Evolutionary conservation across 768 basidiomycete genomes (phyloP), one percentile per base, ranked within the genome.

Genomic region (Lactarius vividus): DNA sequence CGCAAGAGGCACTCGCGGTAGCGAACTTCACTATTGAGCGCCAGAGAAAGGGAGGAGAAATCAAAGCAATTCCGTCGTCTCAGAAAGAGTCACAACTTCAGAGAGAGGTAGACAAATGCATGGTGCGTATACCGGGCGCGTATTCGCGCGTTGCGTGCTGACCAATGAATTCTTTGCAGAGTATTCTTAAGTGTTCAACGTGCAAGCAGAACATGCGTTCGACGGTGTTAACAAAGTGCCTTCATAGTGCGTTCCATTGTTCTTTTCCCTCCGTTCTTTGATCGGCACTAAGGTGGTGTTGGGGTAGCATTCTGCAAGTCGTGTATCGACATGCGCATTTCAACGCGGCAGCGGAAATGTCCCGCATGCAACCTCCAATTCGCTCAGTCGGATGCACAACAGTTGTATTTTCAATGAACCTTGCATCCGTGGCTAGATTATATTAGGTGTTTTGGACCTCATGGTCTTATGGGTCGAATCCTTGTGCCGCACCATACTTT

Each of bases 291-390:
- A 62, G 55, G 40, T 42, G 23, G 49, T 40, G 60, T 61, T 62
- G 9, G 62, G 42, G 11, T 69, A 94, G 94, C 93, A 0, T 96
- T 96, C 77, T 93, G 92, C 77, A 89, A 86, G 76, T 74, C 81
- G 62, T 97, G 90, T 73, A 83, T 98, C 39, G 95, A 97, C 68
- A 81, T 87, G n/a, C 88, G 96, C 49, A 83, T 98, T 70, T 78
- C 88, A 31, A 94, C 91, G 18, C 86, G 96, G 65, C 95, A 97
- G 74, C 88, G 96, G 31, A 96, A 96, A 75, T 98, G 96, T 77
- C 95, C 95, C 28, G 88, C 89, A 7, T 98, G 96, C 74, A 88
- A 89, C 68, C 72, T 89, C 37, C 76, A 83, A 1, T 98, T 98
- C 77, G 88, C 89, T 5, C 85, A 88, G 71, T 88, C 87, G 57